Conservation (phyloP, 2,329 filamentous ascomycete species). For the Pseudogymnoascus sp. region DNA sequence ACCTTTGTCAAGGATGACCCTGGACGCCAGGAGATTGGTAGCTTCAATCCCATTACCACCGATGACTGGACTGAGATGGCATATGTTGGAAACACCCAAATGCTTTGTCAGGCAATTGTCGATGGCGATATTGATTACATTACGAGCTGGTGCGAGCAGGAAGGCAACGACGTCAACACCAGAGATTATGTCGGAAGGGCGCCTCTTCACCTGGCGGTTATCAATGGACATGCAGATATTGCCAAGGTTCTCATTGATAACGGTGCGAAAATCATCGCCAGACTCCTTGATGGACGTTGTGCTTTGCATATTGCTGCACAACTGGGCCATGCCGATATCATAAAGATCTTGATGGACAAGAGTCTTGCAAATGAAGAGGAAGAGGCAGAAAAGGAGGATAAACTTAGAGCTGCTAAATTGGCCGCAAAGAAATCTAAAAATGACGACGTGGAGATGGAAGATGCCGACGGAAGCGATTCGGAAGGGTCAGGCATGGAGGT, state of each 20-base stretch:
- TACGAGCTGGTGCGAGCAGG: conserved; percentile 59
- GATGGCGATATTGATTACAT: conserved; percentile 65
- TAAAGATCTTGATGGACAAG: conserved; percentile 64
- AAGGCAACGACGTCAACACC: conserved; percentile 62
- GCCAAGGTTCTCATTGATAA: conserved; percentile 65
- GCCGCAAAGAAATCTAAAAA: conserved; percentile 18
- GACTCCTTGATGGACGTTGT: conserved; percentile 72
- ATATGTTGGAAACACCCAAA: conserved; percentile 71
- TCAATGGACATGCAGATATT: conserved; percentile 60
- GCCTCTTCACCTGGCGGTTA: conserved; percentile 69
- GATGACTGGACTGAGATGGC: conserved; percentile 90
- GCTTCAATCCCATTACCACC: conserved; percentile 73
- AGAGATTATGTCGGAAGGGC: conserved; percentile 74
- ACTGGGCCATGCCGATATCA: conserved; percentile 60
- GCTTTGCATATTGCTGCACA: conserved; percentile 75
- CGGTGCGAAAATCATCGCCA: conserved; percentile 64
- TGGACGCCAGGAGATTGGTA: conserved; percentile 64
- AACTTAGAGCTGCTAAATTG: conserved; percentile 27
- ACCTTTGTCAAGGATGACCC: conserved; percentile 74
- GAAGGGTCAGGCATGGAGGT: conserved; percentile 27
- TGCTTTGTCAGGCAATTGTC: conserved; percentile 74
- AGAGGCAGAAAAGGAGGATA: conserved; percentile 52
- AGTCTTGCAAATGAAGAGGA: conserved; percentile 67
- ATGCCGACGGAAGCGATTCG: conserved; percentile 34
- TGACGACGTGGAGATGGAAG: conserved; percentile 26